Percentiles rank a stretch among this genome's conserved stretches.
phyloP scores from a whole-genome alignment of 768 basidiomycete species.

The Leucocoprinus leucothites region DNA sequence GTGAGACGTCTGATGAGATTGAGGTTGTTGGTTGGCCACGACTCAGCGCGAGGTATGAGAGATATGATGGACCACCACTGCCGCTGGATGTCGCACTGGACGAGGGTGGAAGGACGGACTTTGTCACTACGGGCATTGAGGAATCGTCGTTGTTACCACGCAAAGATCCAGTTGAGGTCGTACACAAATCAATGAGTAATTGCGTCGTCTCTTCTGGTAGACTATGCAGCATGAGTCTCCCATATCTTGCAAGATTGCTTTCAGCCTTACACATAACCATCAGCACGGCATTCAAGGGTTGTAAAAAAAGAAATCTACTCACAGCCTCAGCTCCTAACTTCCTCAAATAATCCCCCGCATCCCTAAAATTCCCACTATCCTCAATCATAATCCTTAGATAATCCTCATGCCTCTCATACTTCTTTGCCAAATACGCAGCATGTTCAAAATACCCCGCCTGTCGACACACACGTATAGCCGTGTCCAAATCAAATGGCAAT shows the following conservation, averaged over 20 bases:
- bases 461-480: constrained; percentile 93
- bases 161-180: constrained; percentile 50
- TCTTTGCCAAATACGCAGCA: constrained; percentile 88
- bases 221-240: constrained; percentile 76
- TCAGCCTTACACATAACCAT: constrained; percentile 56
- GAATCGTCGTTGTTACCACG: constrained; percentile 35
- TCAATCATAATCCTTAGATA: constrained; percentile 93
- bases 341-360: constrained; percentile 80
- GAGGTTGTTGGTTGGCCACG: constrained; percentile 44
- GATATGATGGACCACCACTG: constrained; percentile 55
- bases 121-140: constrained; percentile 17
- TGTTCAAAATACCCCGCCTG: constrained; percentile 97
- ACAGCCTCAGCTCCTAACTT: constrained; percentile 78
- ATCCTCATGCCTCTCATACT: constrained; percentile 89
- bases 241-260: constrained; percentile 83
- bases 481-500: constrained; percentile 94
- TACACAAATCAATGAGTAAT: constrained; percentile 89
- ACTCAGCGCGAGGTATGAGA: constrained; percentile 78
- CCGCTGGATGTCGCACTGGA: constrained; percentile 11
- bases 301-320: constrained; percentile 26
- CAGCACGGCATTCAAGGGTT: neutral
- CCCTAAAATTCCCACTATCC: constrained; percentile 78
- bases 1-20: constrained; percentile 34
- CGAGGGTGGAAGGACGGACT: constrained; percentile 18
- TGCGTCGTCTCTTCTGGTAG: constrained; percentile 89